Evolutionary conservation across 768 basidiomycete species (phyloP), one percentile per base, ranked within the genome.

Genomic region (Panaeolus papilionaceus): DNA sequence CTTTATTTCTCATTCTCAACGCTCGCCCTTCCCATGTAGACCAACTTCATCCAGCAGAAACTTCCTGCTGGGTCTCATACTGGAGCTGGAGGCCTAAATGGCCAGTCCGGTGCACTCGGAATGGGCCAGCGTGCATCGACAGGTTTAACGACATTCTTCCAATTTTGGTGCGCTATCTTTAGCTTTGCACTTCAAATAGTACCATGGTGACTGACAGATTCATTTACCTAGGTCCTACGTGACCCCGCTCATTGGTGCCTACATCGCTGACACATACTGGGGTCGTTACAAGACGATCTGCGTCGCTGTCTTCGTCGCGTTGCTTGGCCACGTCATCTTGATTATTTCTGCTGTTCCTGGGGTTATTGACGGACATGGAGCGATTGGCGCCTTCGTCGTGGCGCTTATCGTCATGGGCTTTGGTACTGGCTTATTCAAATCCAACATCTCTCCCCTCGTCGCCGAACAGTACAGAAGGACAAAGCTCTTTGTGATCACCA

Each of bases 251-350:
- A 76, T 87, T 14, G 91, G 91, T 14, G 92, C 91, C 0, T 92
- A 87, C 72, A 81, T 93, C 64, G 91, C 92, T 16, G 91, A 93
- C 75, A 85, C 89, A 4, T 82, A 88, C 70, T 85, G 85, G 79
- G 92, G 92, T 11, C 85, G 92, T 3, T 94, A 84, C 84, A 91
- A 90, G 77, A 93, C 92, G 6, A 82, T 93, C 67, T 86, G 84
- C 73, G 80, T 86, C 68, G 87, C 88, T 18, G 83, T 91, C 47
- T 79, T 63, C 4, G 78, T 93, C 63, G 87, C 89, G 5, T 78
- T 93, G 14, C n/a, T 90, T 42, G 90, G 91, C 3, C 88, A 92
- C 71, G 76, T 89, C 64, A 81, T 93, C 71, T 85, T 93, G 72
- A 83, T 92, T 72, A 74, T 88, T 64, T 83, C 89, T n/a, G 84